These are phyloP conservation scores for Fusarium sp. DNA, from an alignment of 2,329 filamentous ascomycete genomes.

Conservation along the genomic window DNA sequence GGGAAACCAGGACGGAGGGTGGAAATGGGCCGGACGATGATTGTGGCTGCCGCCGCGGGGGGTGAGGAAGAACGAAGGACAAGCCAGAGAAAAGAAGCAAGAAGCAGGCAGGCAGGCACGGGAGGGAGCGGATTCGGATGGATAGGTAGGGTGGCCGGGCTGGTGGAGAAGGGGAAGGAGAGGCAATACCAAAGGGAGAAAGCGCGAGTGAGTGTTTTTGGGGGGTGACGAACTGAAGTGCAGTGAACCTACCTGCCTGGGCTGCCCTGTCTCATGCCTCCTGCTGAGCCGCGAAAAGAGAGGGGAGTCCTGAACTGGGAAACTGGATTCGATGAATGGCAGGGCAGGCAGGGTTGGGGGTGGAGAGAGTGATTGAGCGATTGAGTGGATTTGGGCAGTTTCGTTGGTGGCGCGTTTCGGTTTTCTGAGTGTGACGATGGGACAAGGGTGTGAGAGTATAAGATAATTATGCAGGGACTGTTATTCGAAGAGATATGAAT, in stretches of 20 bases:
- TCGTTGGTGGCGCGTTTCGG: conserved; percentile 31
- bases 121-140: conserved; percentile 14
- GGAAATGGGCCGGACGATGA: conserved; percentile 30
- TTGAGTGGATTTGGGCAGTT: not conserved
- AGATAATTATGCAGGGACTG: conserved; percentile 22
- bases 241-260: not conserved
- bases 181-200: conserved; percentile 29
- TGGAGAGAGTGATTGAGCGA: conserved; percentile 13
- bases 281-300: not conserved
- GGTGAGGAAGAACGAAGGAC: not conserved
- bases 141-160: not conserved
- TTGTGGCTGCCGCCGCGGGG: conserved; percentile 21
- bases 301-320: conserved; percentile 3
- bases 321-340: conserved; percentile 16
- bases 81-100: conserved; percentile 8
- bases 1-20: conserved; percentile 19
- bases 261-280: not conserved
- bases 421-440: conserved; percentile 1
- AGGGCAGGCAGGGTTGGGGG: conserved; percentile 16
- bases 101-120: not conserved
- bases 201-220: conserved; percentile 22
- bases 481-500: not conserved
- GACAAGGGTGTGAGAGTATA: conserved; percentile 19
- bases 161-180: conserved; percentile 29
- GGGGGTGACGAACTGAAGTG: conserved; percentile 9